A percentile compares a stretch with the other conserved stretches of the same genome.
phyloP scores from a whole-genome alignment of 352 stramenopile genomes.

The Phytophthora pisi region DNA sequence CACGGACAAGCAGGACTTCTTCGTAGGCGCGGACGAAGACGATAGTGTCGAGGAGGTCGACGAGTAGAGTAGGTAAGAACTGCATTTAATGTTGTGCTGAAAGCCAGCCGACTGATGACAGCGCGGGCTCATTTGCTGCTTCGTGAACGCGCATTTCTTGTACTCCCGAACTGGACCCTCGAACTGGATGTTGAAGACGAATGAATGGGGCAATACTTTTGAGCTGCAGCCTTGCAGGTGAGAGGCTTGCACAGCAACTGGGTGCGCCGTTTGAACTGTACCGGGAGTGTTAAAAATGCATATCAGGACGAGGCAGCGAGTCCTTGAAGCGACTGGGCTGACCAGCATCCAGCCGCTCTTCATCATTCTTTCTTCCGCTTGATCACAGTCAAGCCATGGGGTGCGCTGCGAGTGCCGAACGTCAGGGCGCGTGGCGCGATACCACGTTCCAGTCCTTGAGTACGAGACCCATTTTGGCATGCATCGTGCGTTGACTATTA shows the following conservation, averaged over 20 bases:
- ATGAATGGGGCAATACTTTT: slow-evolving; percentile 7
- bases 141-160: slow-evolving; percentile 11
- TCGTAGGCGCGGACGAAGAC: slow-evolving; percentile 30
- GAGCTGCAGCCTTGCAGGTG: neutral
- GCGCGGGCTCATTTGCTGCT: slow-evolving; percentile 7
- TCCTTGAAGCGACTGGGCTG: neutral
- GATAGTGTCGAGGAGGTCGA: slow-evolving; percentile 17
- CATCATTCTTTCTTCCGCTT: slow-evolving; percentile 19
- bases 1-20: slow-evolving; percentile 54
- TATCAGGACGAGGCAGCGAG: neutral
- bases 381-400: slow-evolving; percentile 31
- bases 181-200: slow-evolving; percentile 12
- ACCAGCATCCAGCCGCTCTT: slow-evolving; percentile 12
- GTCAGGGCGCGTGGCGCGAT: slow-evolving; percentile 3
- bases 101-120: slow-evolving; percentile 10
- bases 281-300: slow-evolving; percentile 10
- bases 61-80: slow-evolving; percentile 4
- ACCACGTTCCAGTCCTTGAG: slow-evolving; percentile 10
- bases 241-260: slow-evolving; percentile 5
- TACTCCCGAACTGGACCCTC: slow-evolving; percentile 12
- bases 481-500: neutral
- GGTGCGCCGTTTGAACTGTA: neutral
- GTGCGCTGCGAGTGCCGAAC: slow-evolving; percentile 30
- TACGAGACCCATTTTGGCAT: neutral
- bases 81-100: neutral